These are phyloP conservation scores for Starmerella tilneyi DNA, from an alignment of 805 yeast species.

Conservation along the genomic window DNA sequence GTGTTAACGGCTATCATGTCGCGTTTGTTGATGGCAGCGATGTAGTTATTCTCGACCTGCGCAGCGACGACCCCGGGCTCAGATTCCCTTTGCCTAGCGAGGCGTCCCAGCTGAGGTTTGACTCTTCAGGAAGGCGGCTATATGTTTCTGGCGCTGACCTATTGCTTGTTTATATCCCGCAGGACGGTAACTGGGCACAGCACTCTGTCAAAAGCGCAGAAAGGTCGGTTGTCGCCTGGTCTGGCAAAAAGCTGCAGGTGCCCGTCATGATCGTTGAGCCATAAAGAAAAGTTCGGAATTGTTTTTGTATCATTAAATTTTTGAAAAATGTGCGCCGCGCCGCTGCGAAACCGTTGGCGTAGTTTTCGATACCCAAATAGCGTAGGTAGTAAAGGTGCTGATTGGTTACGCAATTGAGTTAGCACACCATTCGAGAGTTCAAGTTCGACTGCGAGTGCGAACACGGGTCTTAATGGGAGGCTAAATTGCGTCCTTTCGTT, in stretches of 20 bases:
- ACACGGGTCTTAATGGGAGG: too few species aligned
- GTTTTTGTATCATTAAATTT: too few species aligned
- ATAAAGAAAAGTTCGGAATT: too few species aligned
- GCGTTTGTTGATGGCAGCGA: not conserved
- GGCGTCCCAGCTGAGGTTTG: not conserved
- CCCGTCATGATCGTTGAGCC: too few species aligned
- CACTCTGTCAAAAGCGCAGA: not conserved
- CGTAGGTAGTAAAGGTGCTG: too few species aligned
- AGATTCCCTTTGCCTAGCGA: not conserved
- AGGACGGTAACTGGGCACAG: not conserved
- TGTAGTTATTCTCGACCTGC: not conserved
- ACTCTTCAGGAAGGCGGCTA: conserved; percentile 2
- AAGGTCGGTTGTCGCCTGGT: not conserved
- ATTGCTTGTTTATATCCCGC: not conserved
- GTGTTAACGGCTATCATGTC: not conserved
- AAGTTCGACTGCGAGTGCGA: too few species aligned
- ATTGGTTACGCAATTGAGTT: too few species aligned
- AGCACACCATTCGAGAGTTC: too few species aligned
- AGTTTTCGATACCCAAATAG: too few species aligned
- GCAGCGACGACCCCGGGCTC: not conserved
- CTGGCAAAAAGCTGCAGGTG: not conserved
- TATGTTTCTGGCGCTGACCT: not conserved
- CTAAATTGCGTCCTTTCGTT: too few species aligned
- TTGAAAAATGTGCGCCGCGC: too few species aligned
- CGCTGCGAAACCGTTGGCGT: too few species aligned